A percentile compares a stretch with the other conserved stretches of the same genome.
Conservation (phyloP, 2,329 filamentous ascomycete species). For the Ascochyta pisi region DNA sequence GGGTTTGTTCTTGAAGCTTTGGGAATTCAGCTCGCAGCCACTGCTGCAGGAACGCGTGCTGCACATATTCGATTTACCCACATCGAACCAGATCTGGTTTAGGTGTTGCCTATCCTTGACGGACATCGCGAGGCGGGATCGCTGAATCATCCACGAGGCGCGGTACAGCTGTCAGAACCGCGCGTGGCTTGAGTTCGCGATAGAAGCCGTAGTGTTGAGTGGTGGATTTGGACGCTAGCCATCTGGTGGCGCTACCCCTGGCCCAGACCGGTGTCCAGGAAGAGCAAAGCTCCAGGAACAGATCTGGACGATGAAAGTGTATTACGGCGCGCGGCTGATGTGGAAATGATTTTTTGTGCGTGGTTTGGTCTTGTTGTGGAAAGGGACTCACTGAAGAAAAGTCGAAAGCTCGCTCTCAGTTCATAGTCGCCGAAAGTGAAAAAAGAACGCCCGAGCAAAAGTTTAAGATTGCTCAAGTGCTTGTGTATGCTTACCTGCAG, state of each 20-base stretch:
- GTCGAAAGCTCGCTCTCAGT: no score
- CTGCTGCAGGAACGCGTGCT: constrained; percentile 24
- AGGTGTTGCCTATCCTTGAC: constrained; percentile 1
- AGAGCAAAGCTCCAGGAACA: constrained; percentile 15
- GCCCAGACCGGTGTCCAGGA: constrained; percentile 11
- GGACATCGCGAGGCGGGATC: not conserved
- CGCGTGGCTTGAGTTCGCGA: constrained; percentile 22
- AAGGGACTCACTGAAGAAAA: no score
- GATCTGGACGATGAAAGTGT: constrained; percentile 8
- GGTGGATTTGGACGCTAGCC: constrained; percentile 9
- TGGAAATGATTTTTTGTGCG: constrained; percentile 6
- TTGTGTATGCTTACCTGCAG: constrained; percentile 15
- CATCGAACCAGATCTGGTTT: constrained; percentile 5
- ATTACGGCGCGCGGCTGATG: constrained; percentile 9
- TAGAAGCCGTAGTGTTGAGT: constrained; percentile 18
- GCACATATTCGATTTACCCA: constrained; percentile 6
- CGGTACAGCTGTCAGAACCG: constrained; percentile 23
- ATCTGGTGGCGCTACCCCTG: constrained; percentile 13
- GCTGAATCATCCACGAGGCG: constrained; percentile 5
- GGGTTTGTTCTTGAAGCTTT: constrained; percentile 1
- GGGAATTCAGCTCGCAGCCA: constrained; percentile 7
- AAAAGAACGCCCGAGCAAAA: no score
- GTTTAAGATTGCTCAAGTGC: constrained; percentile 3
- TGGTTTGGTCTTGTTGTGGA: not conserved
- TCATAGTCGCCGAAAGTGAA: no score